Evolutionary conservation across 805 yeast species (phyloP).

Genomic region (Candida michaelii): DNA sequence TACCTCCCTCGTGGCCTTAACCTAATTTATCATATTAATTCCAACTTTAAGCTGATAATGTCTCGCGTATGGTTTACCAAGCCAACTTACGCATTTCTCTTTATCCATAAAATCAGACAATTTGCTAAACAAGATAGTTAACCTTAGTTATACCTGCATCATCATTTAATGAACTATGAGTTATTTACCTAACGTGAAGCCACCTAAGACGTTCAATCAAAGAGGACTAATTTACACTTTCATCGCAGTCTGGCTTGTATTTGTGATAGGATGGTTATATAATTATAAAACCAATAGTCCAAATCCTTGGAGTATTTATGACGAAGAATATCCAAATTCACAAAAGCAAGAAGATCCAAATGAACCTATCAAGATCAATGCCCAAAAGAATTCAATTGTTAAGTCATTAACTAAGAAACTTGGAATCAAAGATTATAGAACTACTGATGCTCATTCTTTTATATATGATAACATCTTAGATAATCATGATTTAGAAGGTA

Average conservation of each 20-base stretch:
- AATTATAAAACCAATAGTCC: not conserved
- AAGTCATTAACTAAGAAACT: slow-evolving; percentile 15
- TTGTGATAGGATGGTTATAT: not conserved
- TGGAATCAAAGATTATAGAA: slow-evolving; percentile 20
- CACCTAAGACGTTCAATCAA: not conserved
- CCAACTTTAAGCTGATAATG: too few relatives aligned
- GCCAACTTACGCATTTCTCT: too few relatives aligned
- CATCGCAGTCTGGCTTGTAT: not conserved
- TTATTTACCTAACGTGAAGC: too few relatives aligned
- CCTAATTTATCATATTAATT: too few relatives aligned
- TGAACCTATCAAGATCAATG: slow-evolving; percentile 4
- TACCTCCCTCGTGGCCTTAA: not conserved
- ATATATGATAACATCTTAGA: slow-evolving; percentile 14
- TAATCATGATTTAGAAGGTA: slow-evolving; percentile 9
- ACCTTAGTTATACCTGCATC: too few relatives aligned
- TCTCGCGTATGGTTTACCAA: too few relatives aligned
- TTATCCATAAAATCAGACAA: too few relatives aligned
- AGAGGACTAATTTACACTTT: not conserved
- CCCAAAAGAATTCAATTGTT: slow-evolving; percentile 13
- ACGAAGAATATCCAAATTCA: slow-evolving; percentile 9
- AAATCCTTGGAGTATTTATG: slow-evolving; percentile 13
- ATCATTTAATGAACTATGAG: too few relatives aligned
- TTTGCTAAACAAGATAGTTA: too few relatives aligned
- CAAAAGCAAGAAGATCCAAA: not conserved
- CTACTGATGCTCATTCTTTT: slow-evolving; percentile 22